Conservation (phyloP, 352 stramenopile species). For the Lagenidium sp. region DNA sequence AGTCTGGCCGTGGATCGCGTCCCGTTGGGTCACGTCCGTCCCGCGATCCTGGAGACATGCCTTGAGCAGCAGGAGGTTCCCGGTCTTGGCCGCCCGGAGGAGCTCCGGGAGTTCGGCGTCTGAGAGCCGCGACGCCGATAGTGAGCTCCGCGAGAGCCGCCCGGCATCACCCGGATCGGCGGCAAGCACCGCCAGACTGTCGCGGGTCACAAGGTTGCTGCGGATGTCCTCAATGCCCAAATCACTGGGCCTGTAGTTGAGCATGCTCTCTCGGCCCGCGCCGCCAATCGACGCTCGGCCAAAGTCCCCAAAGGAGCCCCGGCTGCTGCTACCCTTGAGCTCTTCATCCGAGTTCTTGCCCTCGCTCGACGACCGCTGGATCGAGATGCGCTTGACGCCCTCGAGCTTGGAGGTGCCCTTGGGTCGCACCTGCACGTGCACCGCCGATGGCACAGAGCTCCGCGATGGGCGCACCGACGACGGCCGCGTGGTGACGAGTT, state of each 20-base stretch:
- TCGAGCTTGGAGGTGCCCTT: constrained; percentile 24
- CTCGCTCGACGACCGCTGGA: constrained; percentile 13
- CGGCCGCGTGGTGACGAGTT: constrained; percentile 5
- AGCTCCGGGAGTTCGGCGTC: constrained; percentile 53
- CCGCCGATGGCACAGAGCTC: background rate
- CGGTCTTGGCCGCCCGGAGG: constrained; percentile 50
- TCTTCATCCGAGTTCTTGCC: no score
- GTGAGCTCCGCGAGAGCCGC: constrained; percentile 3
- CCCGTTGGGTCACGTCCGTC: constrained; percentile 52
- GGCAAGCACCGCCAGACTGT: constrained; percentile 31
- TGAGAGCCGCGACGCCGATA: constrained; percentile 29
- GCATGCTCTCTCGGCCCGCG: constrained; percentile 53
- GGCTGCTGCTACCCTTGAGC: constrained; percentile 17
- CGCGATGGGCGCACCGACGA: background rate
- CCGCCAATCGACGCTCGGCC: constrained; percentile 6
- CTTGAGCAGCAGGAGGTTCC: constrained; percentile 54
- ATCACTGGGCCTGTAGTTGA: constrained; percentile 62
- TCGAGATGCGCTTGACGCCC: constrained; percentile 19
- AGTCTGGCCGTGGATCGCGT: constrained; percentile 64
- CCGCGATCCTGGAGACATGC: constrained; percentile 39
- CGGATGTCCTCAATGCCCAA: constrained; percentile 37
- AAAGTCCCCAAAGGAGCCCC: background rate
- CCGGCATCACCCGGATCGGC: no score
- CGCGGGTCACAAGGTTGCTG: constrained; percentile 32
- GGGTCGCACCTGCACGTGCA: constrained; percentile 13